Percentiles rank a stretch among this genome's conserved stretches.
Evolutionary conservation across 2,329 filamentous ascomycete genomes (phyloP).

Genomic region (Fusarium multiceps): DNA sequence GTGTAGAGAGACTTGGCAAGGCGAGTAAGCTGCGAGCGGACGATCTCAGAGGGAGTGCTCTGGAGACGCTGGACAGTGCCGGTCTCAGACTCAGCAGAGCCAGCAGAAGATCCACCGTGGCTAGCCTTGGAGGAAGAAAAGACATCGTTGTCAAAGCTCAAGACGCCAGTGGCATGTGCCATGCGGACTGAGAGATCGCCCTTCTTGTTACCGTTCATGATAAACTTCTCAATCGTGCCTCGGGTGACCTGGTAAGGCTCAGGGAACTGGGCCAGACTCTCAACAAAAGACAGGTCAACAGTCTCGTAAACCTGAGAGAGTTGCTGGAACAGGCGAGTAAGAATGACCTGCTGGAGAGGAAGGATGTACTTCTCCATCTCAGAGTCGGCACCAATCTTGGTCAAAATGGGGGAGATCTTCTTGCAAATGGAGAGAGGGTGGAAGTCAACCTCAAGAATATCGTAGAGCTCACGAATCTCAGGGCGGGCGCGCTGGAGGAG

Average conservation of each 20-base stretch:
- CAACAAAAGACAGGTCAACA: conserved; percentile 92
- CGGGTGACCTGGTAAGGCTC: conserved; percentile 94
- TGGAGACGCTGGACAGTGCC: conserved; percentile 93
- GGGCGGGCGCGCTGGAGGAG: conserved; percentile 91
- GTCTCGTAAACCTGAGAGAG: conserved; percentile 99
- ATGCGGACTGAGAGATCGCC: conserved; percentile 96
- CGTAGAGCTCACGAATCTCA: conserved; percentile 97
- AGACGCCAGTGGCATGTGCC: conserved; percentile 92
- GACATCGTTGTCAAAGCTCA: conserved; percentile 98
- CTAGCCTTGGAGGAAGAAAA: conserved; percentile 96
- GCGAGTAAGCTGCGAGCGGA: conserved; percentile 91
- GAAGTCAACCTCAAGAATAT: conserved; percentile 99
- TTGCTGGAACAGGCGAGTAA: conserved; percentile 98
- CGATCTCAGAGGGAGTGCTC: conserved; percentile 97
- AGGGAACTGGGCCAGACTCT: conserved; percentile 93
- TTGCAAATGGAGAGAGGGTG: conserved; percentile 98
- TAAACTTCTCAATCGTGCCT: conserved; percentile 98
- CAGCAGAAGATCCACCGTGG: conserved; percentile 83
- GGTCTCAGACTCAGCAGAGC: conserved; percentile 86
- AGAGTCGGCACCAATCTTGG: conserved; percentile 90
- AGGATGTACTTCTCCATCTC: conserved; percentile 98
- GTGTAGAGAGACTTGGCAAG: conserved; percentile 91
- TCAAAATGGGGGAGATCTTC: conserved; percentile 96
- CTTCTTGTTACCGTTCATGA: conserved; percentile 99
- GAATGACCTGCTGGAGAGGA: conserved; percentile 97